Evolutionary conservation across 768 basidiomycete species (phyloP), one percentile per base, ranked within the genome.

Genomic region (Astraeus odoratus): DNA sequence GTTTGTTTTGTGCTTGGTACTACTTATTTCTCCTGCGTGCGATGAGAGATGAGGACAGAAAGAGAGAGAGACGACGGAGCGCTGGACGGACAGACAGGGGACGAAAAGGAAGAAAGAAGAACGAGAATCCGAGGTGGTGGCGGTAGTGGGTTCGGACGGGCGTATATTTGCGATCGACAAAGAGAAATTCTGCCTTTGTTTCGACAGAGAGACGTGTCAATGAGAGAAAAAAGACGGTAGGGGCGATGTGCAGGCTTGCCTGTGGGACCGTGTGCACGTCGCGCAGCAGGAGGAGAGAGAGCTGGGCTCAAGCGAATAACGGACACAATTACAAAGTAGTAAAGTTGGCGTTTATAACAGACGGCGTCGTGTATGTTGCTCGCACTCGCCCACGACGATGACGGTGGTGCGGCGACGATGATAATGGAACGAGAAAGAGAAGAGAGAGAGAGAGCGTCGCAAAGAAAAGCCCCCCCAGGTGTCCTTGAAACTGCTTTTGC

Each of bases 371-470:
- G 5, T 39, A 18, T 38, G 36, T 10, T 12, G 18, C 22, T n/a
- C n/a, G 20, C 36, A 39, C 37, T 39, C 37, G 37, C 24, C 37
- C 12, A 24, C 37, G 37, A 25, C 20, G 22, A 20, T 22, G 20
- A 38, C 37, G 23, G 22, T 22, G 20, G n/a, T 13, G 37, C 4
- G 3, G 23, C n/a, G 20, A 15, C 37, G 23, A 41, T 25, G 42
- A 44, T 46, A 42, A 33, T 47, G 46, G 39, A 34, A 33, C 39
- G 45, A 46, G 37, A 25, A 38, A 37, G 44, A 47, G 46, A 49
- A 49, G 46, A 49, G 24, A 45, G 46, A 44, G 44, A 29, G 24
- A n/a, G n/a, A n/a, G n/a, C n/a, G n/a, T n/a, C n/a, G n/a, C n/a
- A n/a, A n/a, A n/a, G n/a, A n/a, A n/a, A n/a, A n/a, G n/a, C n/a